These are phyloP conservation scores for Cladosporium sp. DNA, from an alignment of 2,329 filamentous ascomycete genomes.

Conservation along the genomic window DNA sequence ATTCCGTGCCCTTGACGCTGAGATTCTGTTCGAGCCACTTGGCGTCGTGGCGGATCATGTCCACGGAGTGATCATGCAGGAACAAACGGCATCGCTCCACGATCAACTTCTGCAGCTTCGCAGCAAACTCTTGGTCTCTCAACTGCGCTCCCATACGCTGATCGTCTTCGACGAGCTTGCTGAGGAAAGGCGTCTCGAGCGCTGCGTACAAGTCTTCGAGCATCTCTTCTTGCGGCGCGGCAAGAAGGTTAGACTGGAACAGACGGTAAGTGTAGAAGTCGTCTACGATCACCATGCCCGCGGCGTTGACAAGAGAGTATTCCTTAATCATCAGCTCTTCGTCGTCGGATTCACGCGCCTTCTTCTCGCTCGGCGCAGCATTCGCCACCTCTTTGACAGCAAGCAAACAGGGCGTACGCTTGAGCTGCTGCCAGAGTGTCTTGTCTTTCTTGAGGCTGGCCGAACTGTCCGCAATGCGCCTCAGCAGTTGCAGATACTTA, in stretches of 20 bases:
- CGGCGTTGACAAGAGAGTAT: conserved; percentile 68
- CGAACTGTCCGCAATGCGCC: conserved; percentile 70
- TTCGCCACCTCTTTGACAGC: conserved; percentile 68
- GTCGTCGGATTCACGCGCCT: conserved; percentile 35
- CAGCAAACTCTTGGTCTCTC: conserved; percentile 61
- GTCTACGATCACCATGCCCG: conserved; percentile 70
- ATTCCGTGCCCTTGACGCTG: conserved; percentile 67
- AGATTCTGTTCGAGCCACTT: conserved; percentile 89
- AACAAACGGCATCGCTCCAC: conserved; percentile 86
- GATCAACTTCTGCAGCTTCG: conserved; percentile 69
- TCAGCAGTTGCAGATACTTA: conserved; percentile 78
- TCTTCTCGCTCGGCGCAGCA: conserved; percentile 45
- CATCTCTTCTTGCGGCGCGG: conserved; percentile 80
- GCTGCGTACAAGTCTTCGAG: conserved; percentile 79
- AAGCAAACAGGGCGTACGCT: conserved; percentile 67
- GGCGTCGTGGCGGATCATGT: conserved; percentile 76
- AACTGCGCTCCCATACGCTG: conserved; percentile 62
- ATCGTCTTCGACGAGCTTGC: conserved; percentile 71
- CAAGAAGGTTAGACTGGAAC: conserved; percentile 78
- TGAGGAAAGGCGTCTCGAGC: conserved; percentile 72
- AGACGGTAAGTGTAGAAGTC: conserved; percentile 84
- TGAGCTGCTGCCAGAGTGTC: conserved; percentile 70
- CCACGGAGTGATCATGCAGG: conserved; percentile 71
- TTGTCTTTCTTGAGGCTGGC: conserved; percentile 69
- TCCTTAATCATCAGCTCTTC: conserved; percentile 57